Percentiles rank a stretch among this genome's conserved stretches.
Conservation (phyloP, 176 grass and related monocot species). For the Carex cristatella region DNA sequence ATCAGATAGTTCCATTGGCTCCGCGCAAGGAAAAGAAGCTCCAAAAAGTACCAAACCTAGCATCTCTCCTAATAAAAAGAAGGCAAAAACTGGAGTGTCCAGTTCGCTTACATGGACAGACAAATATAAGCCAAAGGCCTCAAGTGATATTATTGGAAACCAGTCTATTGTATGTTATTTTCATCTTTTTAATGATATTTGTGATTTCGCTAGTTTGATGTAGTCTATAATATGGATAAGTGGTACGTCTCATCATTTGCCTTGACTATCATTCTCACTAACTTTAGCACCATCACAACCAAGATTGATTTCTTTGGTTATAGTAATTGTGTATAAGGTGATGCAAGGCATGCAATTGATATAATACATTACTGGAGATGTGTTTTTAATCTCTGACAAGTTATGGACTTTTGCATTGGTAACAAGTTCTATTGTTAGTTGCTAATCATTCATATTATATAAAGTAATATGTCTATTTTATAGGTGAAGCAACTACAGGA, state of each 20-base stretch:
- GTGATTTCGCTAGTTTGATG: neutral
- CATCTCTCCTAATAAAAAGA: constrained; percentile 43
- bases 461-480: constrained; percentile 16
- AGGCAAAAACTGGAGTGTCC: constrained; percentile 34
- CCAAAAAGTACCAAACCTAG: constrained; percentile 43
- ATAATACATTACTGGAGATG: neutral
- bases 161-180: constrained; percentile 65
- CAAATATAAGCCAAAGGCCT: constrained; percentile 90
- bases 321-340: neutral
- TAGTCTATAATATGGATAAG: neutral
- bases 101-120: constrained; percentile 90
- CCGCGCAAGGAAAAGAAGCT: constrained; percentile 38
- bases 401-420: neutral
- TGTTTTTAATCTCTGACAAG: neutral
- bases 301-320: neutral
- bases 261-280: neutral
- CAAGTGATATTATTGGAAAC: constrained; percentile 95
- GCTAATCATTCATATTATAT: constrained; percentile 6
- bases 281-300: neutral
- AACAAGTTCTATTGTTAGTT: constrained; percentile 17
- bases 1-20: constrained; percentile 48
- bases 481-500: constrained; percentile 98
- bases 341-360: neutral
- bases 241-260: neutral
- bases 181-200: neutral